A percentile compares a stretch with the other conserved stretches of the same genome.
Evolutionary conservation across 345 rosid species (phyloP).

Genomic region (Combretum micranthum): DNA sequence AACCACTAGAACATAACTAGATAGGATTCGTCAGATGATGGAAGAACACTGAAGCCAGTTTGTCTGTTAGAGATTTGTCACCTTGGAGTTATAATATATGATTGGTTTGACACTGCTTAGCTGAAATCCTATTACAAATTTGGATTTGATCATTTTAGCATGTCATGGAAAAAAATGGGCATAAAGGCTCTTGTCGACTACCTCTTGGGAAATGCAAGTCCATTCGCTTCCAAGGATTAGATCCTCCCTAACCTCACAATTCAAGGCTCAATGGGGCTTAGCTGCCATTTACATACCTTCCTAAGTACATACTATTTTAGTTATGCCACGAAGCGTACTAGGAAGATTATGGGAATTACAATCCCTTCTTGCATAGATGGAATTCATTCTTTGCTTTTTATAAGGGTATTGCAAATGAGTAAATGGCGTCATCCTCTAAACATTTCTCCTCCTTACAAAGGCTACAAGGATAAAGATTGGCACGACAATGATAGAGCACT

Average conservation of each 20-base stretch:
- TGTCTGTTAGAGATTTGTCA: constrained; percentile 76
- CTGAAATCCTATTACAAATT: constrained; percentile 81
- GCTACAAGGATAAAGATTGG: constrained; percentile 99
- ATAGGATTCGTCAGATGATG: constrained; percentile 90
- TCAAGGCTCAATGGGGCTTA: constrained; percentile 67
- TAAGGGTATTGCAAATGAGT: constrained; percentile 80
- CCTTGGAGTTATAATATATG: constrained; percentile 74
- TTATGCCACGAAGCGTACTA: constrained; percentile 83
- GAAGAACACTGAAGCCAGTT: constrained; percentile 52
- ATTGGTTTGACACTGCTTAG: constrained; percentile 89
- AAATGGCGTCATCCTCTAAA: constrained; percentile 73
- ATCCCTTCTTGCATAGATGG: constrained; percentile 68
- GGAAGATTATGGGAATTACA: constrained; percentile 56
- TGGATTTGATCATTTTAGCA: constrained; percentile 87
- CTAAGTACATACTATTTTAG: constrained; percentile 81
- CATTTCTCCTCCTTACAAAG: constrained; percentile 70
- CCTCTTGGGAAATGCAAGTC: constrained; percentile 74
- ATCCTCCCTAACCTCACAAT: constrained; percentile 91
- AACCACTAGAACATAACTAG: constrained; percentile 80
- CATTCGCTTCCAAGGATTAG: constrained; percentile 84
- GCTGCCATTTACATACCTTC: constrained; percentile 54
- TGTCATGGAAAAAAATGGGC: constrained; percentile 72
- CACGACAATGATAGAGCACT: constrained; percentile 91
- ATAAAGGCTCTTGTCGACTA: constrained; percentile 56
- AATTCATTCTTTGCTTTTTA: constrained; percentile 77